A percentile compares a stretch with the other conserved stretches of the same genome.
phyloP scores from a whole-genome alignment of 2,329 filamentous ascomycete genomes.

The Pseudogymnoascus sp. region DNA sequence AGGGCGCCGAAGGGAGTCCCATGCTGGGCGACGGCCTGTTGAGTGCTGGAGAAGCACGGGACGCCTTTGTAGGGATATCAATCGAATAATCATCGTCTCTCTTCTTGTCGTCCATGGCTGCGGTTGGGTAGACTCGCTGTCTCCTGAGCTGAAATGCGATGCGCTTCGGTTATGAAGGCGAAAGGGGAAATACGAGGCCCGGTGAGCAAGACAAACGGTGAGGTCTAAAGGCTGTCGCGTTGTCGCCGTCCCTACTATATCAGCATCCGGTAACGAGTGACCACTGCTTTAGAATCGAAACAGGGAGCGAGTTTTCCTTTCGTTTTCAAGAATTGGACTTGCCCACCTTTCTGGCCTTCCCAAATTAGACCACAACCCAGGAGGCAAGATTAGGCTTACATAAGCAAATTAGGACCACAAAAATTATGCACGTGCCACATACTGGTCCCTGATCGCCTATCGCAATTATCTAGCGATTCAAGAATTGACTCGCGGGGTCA shows the following conservation, averaged over 20 bases:
- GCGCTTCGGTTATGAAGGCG: background rate
- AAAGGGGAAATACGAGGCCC: slow-evolving; percentile 2
- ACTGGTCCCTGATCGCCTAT: background rate
- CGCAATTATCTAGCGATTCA: slow-evolving; percentile 7
- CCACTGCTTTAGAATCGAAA: background rate
- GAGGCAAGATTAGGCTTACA: slow-evolving; percentile 7
- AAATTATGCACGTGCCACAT: background rate
- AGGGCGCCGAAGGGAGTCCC: slow-evolving; percentile 16
- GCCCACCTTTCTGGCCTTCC: slow-evolving; percentile 7
- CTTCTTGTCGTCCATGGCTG: slow-evolving; percentile 78
- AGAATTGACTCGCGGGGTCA: background rate
- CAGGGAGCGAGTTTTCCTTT: background rate
- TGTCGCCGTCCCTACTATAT: background rate
- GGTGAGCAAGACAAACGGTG: background rate
- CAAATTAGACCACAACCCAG: slow-evolving; percentile 5
- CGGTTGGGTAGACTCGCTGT: slow-evolving; percentile 8
- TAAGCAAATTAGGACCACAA: background rate
- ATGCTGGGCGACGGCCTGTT: slow-evolving; percentile 33
- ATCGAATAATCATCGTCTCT: slow-evolving; percentile 70
- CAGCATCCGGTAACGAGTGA: slow-evolving; percentile 1
- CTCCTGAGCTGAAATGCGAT: background rate
- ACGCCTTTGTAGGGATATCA: slow-evolving; percentile 53
- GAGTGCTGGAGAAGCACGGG: slow-evolving; percentile 36
- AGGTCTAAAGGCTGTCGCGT: slow-evolving; percentile 4
- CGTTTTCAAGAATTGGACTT: slow-evolving; percentile 3